Conservation (phyloP, 139 green algal species). For the Yamagishiella unicocca region DNA sequence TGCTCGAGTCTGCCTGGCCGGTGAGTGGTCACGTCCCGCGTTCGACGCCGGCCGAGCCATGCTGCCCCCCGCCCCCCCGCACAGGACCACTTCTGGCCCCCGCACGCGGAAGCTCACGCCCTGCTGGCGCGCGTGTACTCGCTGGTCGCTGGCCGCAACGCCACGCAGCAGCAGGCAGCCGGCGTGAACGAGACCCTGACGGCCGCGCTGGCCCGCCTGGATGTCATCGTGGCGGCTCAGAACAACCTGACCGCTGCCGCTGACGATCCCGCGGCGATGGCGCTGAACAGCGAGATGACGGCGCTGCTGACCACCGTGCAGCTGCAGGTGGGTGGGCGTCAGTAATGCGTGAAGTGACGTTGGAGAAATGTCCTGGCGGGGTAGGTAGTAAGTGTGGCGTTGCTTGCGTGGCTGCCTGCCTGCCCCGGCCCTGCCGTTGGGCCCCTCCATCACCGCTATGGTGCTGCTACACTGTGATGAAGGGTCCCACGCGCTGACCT, state of each 20-base stretch:
- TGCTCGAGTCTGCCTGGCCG: too few species aligned
- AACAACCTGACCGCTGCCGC: neutral
- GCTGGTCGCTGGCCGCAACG: neutral
- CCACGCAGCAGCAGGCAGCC: neutral
- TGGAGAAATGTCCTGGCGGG: too few species aligned
- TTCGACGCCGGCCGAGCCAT: too few species aligned
- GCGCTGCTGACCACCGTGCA: slow-evolving; percentile 8
- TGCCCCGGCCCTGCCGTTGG: too few species aligned
- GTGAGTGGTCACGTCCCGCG: too few species aligned
- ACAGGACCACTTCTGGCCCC: slow-evolving; percentile 50
- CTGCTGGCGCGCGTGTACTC: slow-evolving; percentile 35
- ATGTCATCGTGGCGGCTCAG: slow-evolving; percentile 22
- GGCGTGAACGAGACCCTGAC: neutral
- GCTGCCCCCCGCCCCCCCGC: neutral
- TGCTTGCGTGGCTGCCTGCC: too few species aligned
- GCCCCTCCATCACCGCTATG: too few species aligned
- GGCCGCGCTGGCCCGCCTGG: neutral
- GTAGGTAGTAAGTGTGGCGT: too few species aligned
- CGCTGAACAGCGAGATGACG: slow-evolving; percentile 22
- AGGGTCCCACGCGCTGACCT: neutral
- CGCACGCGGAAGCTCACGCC: slow-evolving; percentile 45
- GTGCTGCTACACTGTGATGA: too few species aligned
- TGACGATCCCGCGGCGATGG: too few species aligned
- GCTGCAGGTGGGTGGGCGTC: neutral
- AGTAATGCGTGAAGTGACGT: too few species aligned